phyloP scores from a whole-genome alignment of 129 eudicot genomes.

The Centaurea solstitialis region DNA sequence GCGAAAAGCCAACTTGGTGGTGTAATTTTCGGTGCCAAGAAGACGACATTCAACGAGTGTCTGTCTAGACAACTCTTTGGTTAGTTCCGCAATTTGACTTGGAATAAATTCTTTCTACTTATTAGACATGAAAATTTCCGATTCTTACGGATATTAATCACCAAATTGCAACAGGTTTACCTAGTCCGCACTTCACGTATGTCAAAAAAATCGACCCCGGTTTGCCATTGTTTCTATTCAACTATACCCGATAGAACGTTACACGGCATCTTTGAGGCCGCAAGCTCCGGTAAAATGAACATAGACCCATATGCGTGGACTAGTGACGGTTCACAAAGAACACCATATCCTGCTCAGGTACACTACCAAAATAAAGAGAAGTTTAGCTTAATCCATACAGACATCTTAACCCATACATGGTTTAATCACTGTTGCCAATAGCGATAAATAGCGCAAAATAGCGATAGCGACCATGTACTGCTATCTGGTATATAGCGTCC shows the following conservation, averaged over 20 bases:
- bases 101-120: not conserved
- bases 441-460: too few relatives aligned
- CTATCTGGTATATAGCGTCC: too few relatives aligned
- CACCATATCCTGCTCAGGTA: slow-evolving; percentile 88
- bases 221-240: slow-evolving; percentile 77
- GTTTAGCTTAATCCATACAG: not conserved
- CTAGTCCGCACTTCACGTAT: slow-evolving; percentile 50
- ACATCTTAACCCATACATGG: not conserved
- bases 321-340: slow-evolving; percentile 58
- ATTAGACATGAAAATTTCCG: not conserved
- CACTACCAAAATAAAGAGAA: not conserved
- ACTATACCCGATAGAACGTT: slow-evolving; percentile 61
- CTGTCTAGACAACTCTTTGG: slow-evolving; percentile 75
- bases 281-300: slow-evolving; percentile 74
- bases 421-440: too few relatives aligned
- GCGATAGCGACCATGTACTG: too few relatives aligned
- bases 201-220: slow-evolving; percentile 81
- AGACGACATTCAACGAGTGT: slow-evolving; percentile 58
- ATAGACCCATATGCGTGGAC: slow-evolving; percentile 88
- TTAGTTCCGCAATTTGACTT: slow-evolving; percentile 32
- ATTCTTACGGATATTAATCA: slow-evolving; percentile 10
- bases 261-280: slow-evolving; percentile 87
- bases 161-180: slow-evolving; percentile 62
- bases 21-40: slow-evolving; percentile 71
- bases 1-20: slow-evolving; percentile 64